Conservation (phyloP, 495 filamentous ascomycete genomes). For the Aspergillus sclerotioniger region DNA sequence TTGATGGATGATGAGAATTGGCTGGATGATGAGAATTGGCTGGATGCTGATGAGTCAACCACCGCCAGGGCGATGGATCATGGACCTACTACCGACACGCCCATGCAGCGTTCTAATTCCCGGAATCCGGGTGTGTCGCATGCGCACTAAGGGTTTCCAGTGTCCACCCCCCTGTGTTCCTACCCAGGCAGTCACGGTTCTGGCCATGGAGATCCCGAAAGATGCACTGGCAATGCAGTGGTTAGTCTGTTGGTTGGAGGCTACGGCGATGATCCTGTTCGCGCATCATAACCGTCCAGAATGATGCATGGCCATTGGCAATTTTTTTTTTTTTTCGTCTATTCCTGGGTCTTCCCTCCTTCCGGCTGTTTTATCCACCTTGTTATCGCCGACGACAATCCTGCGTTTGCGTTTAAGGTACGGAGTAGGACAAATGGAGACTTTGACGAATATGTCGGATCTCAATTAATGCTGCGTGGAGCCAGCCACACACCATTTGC, state of each 20-base stretch:
- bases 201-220: not conserved
- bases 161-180: not conserved
- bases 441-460: not conserved
- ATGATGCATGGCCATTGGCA: not conserved
- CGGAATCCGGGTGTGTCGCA: slow-evolving; percentile 11
- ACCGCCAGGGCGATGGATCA: not conserved
- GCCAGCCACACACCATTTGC: not conserved
- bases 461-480: not conserved
- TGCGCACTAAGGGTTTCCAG: slow-evolving; percentile 5
- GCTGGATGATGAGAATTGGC: slow-evolving; percentile 1
- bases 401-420: not conserved
- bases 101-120: slow-evolving; percentile 9
- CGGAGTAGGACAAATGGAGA: not conserved
- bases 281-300: not conserved
- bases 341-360: not conserved
- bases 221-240: not conserved
- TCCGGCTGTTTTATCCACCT: not conserved
- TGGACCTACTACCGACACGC: not conserved
- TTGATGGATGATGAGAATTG: not conserved
- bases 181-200: not conserved
- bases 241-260: not conserved
- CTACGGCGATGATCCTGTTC: not conserved
- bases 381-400: not conserved
- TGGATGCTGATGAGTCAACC: not conserved
- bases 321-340: not conserved